Evolutionary conservation across 129 eudicot genomes (phyloP), one percentile per base, ranked within the genome.

Genomic region (Pittosporum tobira): DNA sequence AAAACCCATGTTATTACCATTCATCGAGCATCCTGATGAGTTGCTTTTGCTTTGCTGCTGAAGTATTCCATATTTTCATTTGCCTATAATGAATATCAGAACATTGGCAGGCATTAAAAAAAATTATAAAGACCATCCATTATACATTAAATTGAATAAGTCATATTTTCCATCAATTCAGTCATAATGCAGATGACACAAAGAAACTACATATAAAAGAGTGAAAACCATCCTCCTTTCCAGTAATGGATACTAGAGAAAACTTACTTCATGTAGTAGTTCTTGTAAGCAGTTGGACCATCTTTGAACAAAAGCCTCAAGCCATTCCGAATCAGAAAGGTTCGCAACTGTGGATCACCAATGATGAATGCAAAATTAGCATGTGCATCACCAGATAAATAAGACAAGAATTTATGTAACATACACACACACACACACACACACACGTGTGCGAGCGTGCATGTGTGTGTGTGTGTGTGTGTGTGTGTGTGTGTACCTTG

Each of bases 41-140:
- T 62, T 81, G 79, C 54, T 63, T 76, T 62, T 83, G 88, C 79
- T 91, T 91, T 24, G 66, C 83, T 38, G 78, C 66, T 27, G 98
- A 91, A 56, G 96, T 91, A 59, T 88, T 88, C 98, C 98, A 91
- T 59, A 67, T 67, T 64, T 86, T 64, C 98, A 91, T 83, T 83
- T 86, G 98, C 80, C 98, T 91, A 57, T 51, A 74, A 26, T 29
- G 61, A 74, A 26, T 29, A 56, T 37, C 31, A 50, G 47, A 21
- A 12, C 59, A 4, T 53, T 9, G 46, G 44, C 25, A 60, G n/a
- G n/a, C n/a, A n/a, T n/a, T 12, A 31, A 29, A 46, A 40, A 56
- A 54, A 51, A 51, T 21, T 20, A 19, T 47, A 24, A 18, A 31
- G 6, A 70, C 30, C 26, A 62, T 54, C 21, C 48, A 45, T 45